Evolutionary conservation across 1,139 yeast species (phyloP), one percentile per base, ranked within the genome.

Genomic region (Pichia sp.): DNA sequence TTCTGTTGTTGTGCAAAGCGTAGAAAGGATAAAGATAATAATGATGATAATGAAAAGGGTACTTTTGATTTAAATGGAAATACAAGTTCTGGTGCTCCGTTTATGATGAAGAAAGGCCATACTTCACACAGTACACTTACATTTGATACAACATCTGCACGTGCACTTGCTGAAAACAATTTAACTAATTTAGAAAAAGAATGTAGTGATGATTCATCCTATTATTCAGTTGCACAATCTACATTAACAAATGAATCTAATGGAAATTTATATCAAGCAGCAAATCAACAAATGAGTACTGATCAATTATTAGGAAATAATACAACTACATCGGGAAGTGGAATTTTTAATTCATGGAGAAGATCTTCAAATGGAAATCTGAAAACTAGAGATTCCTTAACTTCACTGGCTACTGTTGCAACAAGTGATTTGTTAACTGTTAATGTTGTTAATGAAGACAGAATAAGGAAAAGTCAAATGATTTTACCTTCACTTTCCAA

Each of bases 341-440:
- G 47, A n/a, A 38, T 62, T 35, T 63, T 68, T 11, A 64, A 64
- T 59, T 86, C 96, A 6, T 87, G 97, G 96, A 74, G 74, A 28
- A 63, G 66, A 39, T 41, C 42, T 20, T 57, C 57, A n/a, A 53
- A 53, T 13, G 66, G 59, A 33, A 57, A 56, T 28, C 64, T 72
- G 65, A 70, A 69, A 46, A 69, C 71, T 35, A 72, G 83, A 52
- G 77, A 75, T 37, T 83, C 93, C 16, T 69, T 77, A 45, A 76
- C 74, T 26, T 84, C 96, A 1, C 57, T 84, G 49, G 89, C 91
- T 27, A 87, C 96, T 0, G 91, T 88, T 22, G 80, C 91, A 37
- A 85, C 96, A 0, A 88, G 81, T 43, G 93, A 87, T 60, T 69
- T 88, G 35, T 73, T 87, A 55, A 82, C 88, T 9, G 87, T 91